Evolutionary conservation across 1,284 basidiomycete genomes (phyloP), one percentile per base, ranked within the genome.

Genomic region (Ustilago nuda): DNA sequence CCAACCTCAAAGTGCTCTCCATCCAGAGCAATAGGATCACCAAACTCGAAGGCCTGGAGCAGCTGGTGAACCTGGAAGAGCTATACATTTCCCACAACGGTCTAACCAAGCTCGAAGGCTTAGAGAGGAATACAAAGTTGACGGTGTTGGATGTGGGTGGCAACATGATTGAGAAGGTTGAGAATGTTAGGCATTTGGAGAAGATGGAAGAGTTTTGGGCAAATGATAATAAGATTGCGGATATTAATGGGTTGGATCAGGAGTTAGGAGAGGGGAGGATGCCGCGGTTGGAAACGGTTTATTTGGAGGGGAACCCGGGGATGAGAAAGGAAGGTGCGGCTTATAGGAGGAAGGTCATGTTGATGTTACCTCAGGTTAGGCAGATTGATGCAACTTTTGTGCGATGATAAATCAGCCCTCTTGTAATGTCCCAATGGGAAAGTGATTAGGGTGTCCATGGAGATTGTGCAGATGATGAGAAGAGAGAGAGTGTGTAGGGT

Each of bases 41-140:
- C 4, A 92, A 92, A 85, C 87, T 99, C 4, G 93, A 96, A 86
- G 91, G 91, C 2, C 87, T 98, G 6, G 82, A 85, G 13, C 59
- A 66, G 13, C 78, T 87, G 5, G 65, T 66, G n/a, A 76, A 76
- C 8, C 89, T 99, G 17, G 93, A 97, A 82, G 94, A 99, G 86
- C 87, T 99, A 4, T 98, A 98, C 86, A 88, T 99, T 52, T 94
- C 93, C 57, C 95, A 99, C 84, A 99, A 98, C 78, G 97, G 96
- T 0, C 87, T 99, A 19, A 89, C 90, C 73, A 89, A 89, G 75
- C 86, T 99, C n/a, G 93, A 96, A 85, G 95, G 94, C 0, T 87
- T 99, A 15, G 92, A 94, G 74, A 78, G 54, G 43, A 74, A 77
- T 52, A 48, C 37, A 13, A 64, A 93, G 78, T 89, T 99, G 17